Conservation (phyloP, 345 rosid genomes). For the Dipteronia dyeriana region DNA sequence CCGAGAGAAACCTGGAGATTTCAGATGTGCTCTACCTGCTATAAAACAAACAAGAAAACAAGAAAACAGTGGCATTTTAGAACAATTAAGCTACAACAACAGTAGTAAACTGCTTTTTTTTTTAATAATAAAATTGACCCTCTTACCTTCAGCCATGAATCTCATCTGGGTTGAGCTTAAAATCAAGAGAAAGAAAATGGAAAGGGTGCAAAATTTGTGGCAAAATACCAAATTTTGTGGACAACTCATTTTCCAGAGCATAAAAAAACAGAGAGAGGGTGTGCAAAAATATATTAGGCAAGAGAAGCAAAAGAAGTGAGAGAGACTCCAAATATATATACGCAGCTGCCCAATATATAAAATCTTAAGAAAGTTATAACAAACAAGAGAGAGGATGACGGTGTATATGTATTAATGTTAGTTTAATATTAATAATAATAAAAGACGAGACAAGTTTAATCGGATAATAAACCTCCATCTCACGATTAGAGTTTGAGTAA, state of each 20-base stretch:
- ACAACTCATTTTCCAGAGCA: constrained; percentile 31
- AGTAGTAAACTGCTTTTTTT: background rate
- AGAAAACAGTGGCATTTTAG: background rate
- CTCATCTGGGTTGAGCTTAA: constrained; percentile 51
- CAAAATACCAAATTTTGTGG: constrained; percentile 6
- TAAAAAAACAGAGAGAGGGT: background rate
- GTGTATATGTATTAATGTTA: background rate
- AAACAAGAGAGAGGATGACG: constrained; percentile 21
- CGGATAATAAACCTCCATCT: no score
- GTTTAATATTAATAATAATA: no score
- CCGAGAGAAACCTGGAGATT: constrained; percentile 34
- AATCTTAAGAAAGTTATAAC: background rate
- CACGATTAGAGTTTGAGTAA: no score
- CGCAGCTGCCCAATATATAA: background rate
- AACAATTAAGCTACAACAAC: background rate
- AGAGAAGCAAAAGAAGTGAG: background rate
- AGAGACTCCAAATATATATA: background rate
- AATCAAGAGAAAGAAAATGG: constrained; percentile 44
- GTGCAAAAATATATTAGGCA: constrained; percentile 15
- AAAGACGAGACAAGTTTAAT: no score
- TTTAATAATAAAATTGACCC: constrained; percentile 15
- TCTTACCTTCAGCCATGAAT: constrained; percentile 57
- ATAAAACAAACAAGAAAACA: background rate
- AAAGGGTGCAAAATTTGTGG: constrained; percentile 24
- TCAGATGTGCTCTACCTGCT: constrained; percentile 63